Conservation (phyloP, 2,329 filamentous ascomycete genomes). For the Elsinoe ampelina region DNA sequence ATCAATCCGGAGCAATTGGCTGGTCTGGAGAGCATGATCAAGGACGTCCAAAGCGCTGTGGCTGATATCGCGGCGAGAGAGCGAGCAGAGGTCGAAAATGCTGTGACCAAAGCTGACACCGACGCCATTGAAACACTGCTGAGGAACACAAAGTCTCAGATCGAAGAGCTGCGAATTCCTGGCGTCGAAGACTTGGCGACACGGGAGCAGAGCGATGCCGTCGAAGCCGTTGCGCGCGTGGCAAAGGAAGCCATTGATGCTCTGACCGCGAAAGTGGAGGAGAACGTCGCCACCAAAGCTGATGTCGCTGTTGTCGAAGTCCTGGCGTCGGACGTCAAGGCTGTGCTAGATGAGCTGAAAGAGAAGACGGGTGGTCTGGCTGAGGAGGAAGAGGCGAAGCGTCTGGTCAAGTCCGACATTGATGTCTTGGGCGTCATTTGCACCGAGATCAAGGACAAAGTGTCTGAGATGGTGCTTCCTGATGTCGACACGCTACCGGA, state of each 20-base stretch:
- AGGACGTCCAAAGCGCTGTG: conserved; percentile 54
- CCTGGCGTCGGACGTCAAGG: conserved; percentile 67
- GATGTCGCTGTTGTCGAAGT: conserved; percentile 70
- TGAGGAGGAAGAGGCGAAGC: conserved; percentile 33
- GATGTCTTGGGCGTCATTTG: conserved; percentile 71
- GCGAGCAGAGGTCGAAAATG: conserved; percentile 37
- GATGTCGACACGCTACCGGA: conserved; percentile 62
- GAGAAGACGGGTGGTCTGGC: conserved; percentile 20
- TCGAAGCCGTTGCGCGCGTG: conserved; percentile 63
- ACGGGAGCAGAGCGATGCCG: conserved; percentile 49
- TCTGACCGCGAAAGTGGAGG: conserved; percentile 57
- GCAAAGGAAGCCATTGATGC: conserved; percentile 63
- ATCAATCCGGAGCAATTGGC: conserved; percentile 45
- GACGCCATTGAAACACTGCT: conserved; percentile 85
- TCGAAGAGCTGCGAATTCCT: conserved; percentile 65
- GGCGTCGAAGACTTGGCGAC: conserved; percentile 61
- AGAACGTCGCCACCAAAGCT: conserved; percentile 62
- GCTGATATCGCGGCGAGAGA: conserved; percentile 39
- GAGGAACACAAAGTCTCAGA: conserved; percentile 75
- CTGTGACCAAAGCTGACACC: conserved; percentile 70
- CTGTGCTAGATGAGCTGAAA: conserved; percentile 60
- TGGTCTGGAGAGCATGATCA: conserved; percentile 36
- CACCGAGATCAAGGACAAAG: conserved; percentile 70
- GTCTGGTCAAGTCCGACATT: conserved; percentile 68
- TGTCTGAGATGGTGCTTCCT: conserved; percentile 63